Conservation (phyloP, 2,329 filamentous ascomycete genomes). For the Cercospora sp. region DNA sequence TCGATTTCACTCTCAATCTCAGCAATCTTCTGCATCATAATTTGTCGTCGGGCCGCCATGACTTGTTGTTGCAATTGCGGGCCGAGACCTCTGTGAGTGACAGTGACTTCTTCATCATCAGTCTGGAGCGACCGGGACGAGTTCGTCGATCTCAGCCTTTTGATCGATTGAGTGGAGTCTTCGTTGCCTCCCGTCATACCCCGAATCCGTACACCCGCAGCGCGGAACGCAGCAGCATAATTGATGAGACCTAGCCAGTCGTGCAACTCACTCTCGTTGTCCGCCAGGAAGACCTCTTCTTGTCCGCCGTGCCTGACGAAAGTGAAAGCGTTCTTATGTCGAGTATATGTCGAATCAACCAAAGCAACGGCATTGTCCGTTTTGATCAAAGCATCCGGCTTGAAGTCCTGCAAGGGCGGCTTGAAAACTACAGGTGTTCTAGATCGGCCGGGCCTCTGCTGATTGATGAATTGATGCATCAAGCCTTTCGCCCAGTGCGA, state of each 20-base stretch:
- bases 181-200: conserved; percentile 83
- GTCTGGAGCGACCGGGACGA: conserved; percentile 61
- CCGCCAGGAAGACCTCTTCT: conserved; percentile 88
- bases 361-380: conserved; percentile 90
- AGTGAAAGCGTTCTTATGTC: conserved; percentile 92
- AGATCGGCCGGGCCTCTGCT: conserved; percentile 72
- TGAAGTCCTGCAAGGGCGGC: conserved; percentile 86
- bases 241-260: conserved; percentile 97
- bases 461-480: conserved; percentile 76
- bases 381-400: conserved; percentile 89
- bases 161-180: conserved; percentile 70
- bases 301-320: conserved; percentile 83
- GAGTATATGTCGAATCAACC: conserved; percentile 82
- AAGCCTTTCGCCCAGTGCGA: conserved; percentile 87
- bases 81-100: conserved; percentile 48
- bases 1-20: conserved; percentile 80
- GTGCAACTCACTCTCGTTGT: conserved; percentile 87
- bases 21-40: conserved; percentile 79
- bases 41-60: conserved; percentile 73
- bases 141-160: conserved; percentile 63
- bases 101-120: conserved; percentile 69
- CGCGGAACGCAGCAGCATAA: conserved; percentile 91
- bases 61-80: conserved; percentile 84
- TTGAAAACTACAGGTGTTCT: conserved; percentile 82
- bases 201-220: conserved; percentile 85